Base-by-base conservation (phyloP, 371 early-diverging fungal species). In the Mortierella sp. region DNA sequence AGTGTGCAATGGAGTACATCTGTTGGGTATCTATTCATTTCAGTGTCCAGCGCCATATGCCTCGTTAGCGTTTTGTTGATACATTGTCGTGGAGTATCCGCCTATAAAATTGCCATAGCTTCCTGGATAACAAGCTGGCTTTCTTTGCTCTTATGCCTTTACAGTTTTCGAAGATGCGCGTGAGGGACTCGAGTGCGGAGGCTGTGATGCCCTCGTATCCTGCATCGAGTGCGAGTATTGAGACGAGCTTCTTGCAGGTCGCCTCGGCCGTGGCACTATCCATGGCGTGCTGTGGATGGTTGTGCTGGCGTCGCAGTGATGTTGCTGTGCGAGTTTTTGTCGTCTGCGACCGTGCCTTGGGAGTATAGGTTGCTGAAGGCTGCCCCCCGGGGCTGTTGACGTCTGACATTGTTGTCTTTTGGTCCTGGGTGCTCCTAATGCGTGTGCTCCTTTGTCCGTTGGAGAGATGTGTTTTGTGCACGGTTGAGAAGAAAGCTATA, bases 161-260 rank as follows among this genome's bases (percentile, higher is more conserved):
- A 93, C 93, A 92, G 68, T 80, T 75, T 71, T 89, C 91, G 41
- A 91, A 75, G 27, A 88, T 70, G 76, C 89, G 83, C 5, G 90
- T 83, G 43, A 93, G 78, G 2, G 88, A 70, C 29, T 90, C 86
- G 11, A 93, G 75, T 1, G 92, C 91, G 38, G 89, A 88, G 63
- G 83, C 83, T 14, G 90, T 87, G 70, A 90, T 89, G 27, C 89
- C 88, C 14, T 91, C 87, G 75, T 90, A 93, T 12, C 93, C 93
- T 11, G 87, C 89, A 43, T 75, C 82, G 35, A 85, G 74, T 10
- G 85, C 85, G 21, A 85, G 75, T 41, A 85, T 55, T 16, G 85
- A 72, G 38, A 85, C 75, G 51, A 81, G 46, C 29, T 81, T 81
- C 49, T 76, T 75, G 72, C 76, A 76, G 0, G 82, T 77, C 10